Conservation (phyloP, 768 basidiomycete genomes). For the Trametes sanguinea region DNA sequence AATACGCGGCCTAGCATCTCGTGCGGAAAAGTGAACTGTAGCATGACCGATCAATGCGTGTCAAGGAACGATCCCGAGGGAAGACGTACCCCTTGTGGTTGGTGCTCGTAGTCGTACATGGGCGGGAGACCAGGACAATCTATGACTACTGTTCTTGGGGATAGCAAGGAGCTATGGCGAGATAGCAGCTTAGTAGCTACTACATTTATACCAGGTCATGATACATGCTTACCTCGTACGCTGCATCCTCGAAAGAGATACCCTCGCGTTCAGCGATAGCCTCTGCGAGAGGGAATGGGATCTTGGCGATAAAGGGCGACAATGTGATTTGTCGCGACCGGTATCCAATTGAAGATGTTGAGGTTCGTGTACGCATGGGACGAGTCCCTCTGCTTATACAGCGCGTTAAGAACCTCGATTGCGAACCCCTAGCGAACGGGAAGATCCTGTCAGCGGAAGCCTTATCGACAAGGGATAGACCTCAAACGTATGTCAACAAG, state of each 20-base stretch:
- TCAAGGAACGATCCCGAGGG: too few species aligned
- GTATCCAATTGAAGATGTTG: not conserved
- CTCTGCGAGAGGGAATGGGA: not conserved
- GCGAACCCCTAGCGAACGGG: not conserved
- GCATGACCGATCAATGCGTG: too few species aligned
- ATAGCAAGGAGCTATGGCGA: too few species aligned
- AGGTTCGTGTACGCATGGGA: not conserved
- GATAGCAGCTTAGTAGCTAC: too few species aligned
- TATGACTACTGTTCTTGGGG: conserved; percentile 12
- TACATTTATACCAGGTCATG: too few species aligned
- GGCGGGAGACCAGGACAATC: conserved; percentile 21
- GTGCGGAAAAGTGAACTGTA: not conserved
- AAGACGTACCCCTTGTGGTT: conserved; percentile 23
- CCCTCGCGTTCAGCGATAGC: not conserved
- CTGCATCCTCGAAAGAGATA: not conserved
- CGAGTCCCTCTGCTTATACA: not conserved
- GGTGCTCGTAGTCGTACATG: conserved; percentile 24
- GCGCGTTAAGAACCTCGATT: not conserved
- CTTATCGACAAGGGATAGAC: too few species aligned
- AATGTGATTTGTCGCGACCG: not conserved
- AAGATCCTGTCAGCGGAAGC: too few species aligned
- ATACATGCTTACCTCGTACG: too few species aligned
- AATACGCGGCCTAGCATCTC: not conserved
- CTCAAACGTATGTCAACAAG: too few species aligned
- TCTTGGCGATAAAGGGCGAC: not conserved